Conservation (phyloP, 257 asterid genomes). For the Penstemon barbatus region DNA sequence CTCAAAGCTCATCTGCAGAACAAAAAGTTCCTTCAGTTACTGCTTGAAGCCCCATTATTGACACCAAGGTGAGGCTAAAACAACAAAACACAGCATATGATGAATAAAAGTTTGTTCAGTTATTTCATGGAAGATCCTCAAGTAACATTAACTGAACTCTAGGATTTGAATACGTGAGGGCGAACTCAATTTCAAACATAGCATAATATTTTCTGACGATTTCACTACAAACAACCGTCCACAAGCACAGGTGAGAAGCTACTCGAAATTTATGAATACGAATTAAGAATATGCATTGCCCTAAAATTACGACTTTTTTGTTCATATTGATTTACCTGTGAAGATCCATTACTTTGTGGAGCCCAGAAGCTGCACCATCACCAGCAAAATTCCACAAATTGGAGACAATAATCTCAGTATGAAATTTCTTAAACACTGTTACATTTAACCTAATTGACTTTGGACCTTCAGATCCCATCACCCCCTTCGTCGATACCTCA, state of each 20-base stretch:
- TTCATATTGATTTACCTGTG: slow-evolving; percentile 17
- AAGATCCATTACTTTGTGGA: slow-evolving; percentile 46
- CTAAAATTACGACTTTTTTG: slow-evolving; percentile 19
- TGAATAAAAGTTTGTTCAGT: neutral
- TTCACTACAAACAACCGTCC: neutral
- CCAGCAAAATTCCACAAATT: slow-evolving; percentile 55
- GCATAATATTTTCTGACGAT: neutral
- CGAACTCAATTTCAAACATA: neutral
- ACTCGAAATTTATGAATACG: neutral
- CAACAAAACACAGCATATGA: neutral
- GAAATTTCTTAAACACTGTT: slow-evolving; percentile 65
- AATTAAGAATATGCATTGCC: neutral
- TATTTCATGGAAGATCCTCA: neutral
- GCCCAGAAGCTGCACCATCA: slow-evolving; percentile 47
- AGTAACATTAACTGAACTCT: no score
- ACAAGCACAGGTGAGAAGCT: neutral
- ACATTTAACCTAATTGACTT: slow-evolving; percentile 50
- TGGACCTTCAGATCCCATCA: slow-evolving; percentile 63
- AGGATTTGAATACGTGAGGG: neutral
- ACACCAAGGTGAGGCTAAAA: slow-evolving; percentile 67
- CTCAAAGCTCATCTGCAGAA: slow-evolving; percentile 61
- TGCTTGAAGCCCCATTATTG: slow-evolving; percentile 52
- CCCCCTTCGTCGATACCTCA: neutral
- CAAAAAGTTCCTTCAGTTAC: neutral
- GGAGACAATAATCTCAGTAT: slow-evolving; percentile 43